phyloP scores from a whole-genome alignment of 805 yeast genomes.

The Scheffersomyces coipomensis region DNA sequence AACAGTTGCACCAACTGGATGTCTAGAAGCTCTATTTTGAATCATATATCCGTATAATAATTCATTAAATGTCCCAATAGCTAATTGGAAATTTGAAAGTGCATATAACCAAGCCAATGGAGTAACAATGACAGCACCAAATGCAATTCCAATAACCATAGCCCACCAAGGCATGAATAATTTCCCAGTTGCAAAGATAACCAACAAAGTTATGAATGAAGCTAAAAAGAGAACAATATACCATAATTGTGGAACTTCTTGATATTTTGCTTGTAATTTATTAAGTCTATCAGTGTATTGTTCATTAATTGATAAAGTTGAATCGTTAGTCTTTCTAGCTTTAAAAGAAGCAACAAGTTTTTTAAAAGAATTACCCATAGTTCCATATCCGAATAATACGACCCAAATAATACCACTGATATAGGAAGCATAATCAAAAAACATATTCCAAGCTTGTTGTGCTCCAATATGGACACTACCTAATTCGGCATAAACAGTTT shows the following conservation, averaged over 20 bases:
- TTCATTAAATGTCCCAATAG: slow-evolving; percentile 49
- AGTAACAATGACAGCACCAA: slow-evolving; percentile 43
- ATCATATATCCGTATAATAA: slow-evolving; percentile 44
- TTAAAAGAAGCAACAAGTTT: slow-evolving; percentile 6
- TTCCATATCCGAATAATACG: slow-evolving; percentile 24
- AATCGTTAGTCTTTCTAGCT: background rate
- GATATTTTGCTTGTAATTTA: slow-evolving; percentile 33
- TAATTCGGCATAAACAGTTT: slow-evolving; percentile 36
- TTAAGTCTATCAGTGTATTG: slow-evolving; percentile 39
- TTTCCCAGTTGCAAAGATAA: slow-evolving; percentile 26
- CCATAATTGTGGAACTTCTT: slow-evolving; percentile 44
- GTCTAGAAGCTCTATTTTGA: slow-evolving; percentile 25
- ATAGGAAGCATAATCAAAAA: slow-evolving; percentile 49
- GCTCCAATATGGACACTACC: slow-evolving; percentile 47
- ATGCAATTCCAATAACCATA: slow-evolving; percentile 36
- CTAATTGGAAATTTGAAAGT: slow-evolving; percentile 47
- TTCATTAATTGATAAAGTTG: slow-evolving; percentile 5
- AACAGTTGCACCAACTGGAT: slow-evolving; percentile 45
- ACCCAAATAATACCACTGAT: slow-evolving; percentile 45
- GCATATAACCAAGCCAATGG: slow-evolving; percentile 51
- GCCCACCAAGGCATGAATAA: slow-evolving; percentile 39
- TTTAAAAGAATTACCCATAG: slow-evolving; percentile 13
- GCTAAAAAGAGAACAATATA: slow-evolving; percentile 28
- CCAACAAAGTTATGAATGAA: slow-evolving; percentile 30
- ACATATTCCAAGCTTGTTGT: slow-evolving; percentile 46